A percentile compares a stretch with the other conserved stretches of the same genome.
Evolutionary conservation across 2,329 filamentous ascomycete genomes (phyloP).

Genomic region (Monosporascus sp.): DNA sequence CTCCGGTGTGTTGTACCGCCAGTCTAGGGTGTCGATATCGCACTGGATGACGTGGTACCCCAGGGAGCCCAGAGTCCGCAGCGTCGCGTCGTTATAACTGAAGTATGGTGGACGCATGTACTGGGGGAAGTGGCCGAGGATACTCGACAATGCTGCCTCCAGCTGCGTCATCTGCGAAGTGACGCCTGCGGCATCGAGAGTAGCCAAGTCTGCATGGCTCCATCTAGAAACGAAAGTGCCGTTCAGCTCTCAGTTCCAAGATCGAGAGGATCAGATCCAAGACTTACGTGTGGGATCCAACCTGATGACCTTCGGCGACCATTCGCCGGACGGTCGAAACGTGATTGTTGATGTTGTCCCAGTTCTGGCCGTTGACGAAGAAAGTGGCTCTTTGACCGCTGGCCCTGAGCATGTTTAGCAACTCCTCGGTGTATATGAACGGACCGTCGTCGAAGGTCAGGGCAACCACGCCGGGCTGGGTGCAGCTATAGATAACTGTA

Average conservation of each 20-base stretch:
- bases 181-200: conserved; percentile 31
- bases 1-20: conserved; percentile 26
- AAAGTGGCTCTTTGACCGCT: conserved; percentile 18
- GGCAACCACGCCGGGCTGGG: conserved; percentile 11
- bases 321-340: conserved; percentile 24
- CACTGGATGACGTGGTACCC: conserved; percentile 45
- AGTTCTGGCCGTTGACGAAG: conserved; percentile 36
- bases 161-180: conserved; percentile 39
- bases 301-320: conserved; percentile 40
- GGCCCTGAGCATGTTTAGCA: conserved; percentile 13
- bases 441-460: conserved; percentile 24
- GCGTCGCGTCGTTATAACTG: conserved; percentile 28
- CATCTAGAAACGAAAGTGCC: conserved; percentile 20
- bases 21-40: conserved; percentile 44
- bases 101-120: conserved; percentile 50
- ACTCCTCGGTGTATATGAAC: conserved; percentile 12
- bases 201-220: conserved; percentile 42
- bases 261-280: neutral
- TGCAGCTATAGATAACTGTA: conserved; percentile 11
- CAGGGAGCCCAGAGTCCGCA: conserved; percentile 33
- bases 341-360: conserved; percentile 32
- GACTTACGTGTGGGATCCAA: conserved; percentile 43
- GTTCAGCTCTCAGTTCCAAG: neutral
- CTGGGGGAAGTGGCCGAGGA: conserved; percentile 44
- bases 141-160: conserved; percentile 41